Conservation (phyloP, 768 basidiomycete species). For the Suillus luteus region DNA sequence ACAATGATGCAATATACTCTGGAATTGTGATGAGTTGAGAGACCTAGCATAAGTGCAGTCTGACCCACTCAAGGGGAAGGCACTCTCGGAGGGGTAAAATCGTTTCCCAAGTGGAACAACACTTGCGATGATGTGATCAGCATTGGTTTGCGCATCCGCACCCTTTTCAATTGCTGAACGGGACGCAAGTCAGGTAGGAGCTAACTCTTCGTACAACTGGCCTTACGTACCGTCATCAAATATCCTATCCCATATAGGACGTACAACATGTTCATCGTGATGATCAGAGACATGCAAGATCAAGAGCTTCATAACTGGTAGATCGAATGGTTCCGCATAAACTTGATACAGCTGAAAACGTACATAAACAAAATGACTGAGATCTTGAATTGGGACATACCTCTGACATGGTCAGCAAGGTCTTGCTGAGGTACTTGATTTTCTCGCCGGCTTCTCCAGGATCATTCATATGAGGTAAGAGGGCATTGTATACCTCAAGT, state of each 20-base stretch:
- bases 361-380: constrained; percentile 15
- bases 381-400: constrained; percentile 42
- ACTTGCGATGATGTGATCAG: constrained; percentile 64
- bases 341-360: constrained; percentile 74
- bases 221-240: constrained; percentile 69
- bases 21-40: constrained; percentile 5
- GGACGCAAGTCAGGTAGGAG: constrained; percentile 8
- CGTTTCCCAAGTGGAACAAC: constrained; percentile 77
- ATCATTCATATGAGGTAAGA: constrained; percentile 62
- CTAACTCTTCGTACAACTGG: not conserved
- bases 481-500: constrained; percentile 78
- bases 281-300: constrained; percentile 95
- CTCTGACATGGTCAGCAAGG: constrained; percentile 81
- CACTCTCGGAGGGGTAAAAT: constrained; percentile 89
- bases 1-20: constrained; percentile 77
- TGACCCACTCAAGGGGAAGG: constrained; percentile 81
- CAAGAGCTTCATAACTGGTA: constrained; percentile 81
- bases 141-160: constrained; percentile 52
- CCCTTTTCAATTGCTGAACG: constrained; percentile 56
- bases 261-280: constrained; percentile 77
- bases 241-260: constrained; percentile 87
- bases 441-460: constrained; percentile 63
- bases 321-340: constrained; percentile 85
- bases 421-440: constrained; percentile 57
- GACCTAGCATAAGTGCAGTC: constrained; percentile 5